Evolutionary conservation across 208 protist species (phyloP), one percentile per base, ranked within the genome.

Genomic region (Acanthamoeba polyphaga): DNA sequence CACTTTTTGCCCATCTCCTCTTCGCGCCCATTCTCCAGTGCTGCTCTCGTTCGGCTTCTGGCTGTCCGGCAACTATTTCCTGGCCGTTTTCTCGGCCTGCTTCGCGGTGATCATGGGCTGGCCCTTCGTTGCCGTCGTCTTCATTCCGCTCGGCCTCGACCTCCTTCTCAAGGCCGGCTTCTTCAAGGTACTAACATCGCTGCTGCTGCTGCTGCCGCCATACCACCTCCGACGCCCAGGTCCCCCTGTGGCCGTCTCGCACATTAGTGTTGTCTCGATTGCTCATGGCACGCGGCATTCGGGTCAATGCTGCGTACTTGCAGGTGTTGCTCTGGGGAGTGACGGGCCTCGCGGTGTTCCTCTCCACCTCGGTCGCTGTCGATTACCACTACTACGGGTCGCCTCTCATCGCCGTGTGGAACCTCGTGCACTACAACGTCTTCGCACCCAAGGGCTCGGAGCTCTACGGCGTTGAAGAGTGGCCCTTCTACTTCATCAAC

Each of bases 391-490:
- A 91, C 49, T 95, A 90, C 55, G 93, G 74, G 7, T 76, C 49
- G 27, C 93, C 93, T 4, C 92, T 97, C 15, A 49, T 97, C 55
- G 94, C 97, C 82, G 95, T 49, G 38, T 78, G 95, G 29, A 98
- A 98, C 88, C 97, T 98, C 24, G 85, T 98, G 24, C 17, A 78
- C 2, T 98, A 98, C 95, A 98, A 98, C 55, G 96, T 97, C 4
- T 96, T 97, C n/a, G 34, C 32, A 0, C 38, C 68, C 13, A 93
- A 90, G 9, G 97, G 97, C 17, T 95, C 98, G 4, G 97, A 98
- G 70, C 96, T 99, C 12, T 99, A 99, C 95, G 99, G 99, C 84
- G 96, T 98, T 1, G 99, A 99, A 96, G 98, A 98, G 58, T 98
- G 97, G 98, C 95, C 84, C 72, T 99, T 98, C 87, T 99, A 99